Evolutionary conservation across 176 grass and related monocot genomes (phyloP).

Genomic region (Carex kokanica): DNA sequence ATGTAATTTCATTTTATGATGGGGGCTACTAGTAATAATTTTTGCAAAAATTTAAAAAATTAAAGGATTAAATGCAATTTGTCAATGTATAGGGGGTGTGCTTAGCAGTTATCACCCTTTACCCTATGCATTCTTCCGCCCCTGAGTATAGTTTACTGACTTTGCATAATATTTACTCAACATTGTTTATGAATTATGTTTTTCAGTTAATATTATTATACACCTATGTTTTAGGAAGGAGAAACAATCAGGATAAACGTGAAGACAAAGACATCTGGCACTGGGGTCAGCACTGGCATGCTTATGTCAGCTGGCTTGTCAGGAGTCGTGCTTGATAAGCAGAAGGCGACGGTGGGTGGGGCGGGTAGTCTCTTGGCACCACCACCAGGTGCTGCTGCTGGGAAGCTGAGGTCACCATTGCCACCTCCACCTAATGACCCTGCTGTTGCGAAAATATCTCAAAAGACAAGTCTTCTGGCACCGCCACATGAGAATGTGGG

Average conservation of each 20-base stretch:
- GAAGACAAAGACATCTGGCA: conserved; percentile 67
- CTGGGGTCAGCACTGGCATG: conserved; percentile 53
- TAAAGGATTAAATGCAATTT: too few species aligned
- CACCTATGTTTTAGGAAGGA: conserved; percentile 63
- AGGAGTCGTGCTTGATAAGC: conserved; percentile 47
- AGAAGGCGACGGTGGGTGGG: conserved; percentile 28
- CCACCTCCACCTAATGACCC: conserved; percentile 93
- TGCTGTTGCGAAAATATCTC: conserved; percentile 65
- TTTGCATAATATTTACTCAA: background rate
- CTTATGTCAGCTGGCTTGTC: conserved; percentile 67
- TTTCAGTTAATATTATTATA: conserved; percentile 24
- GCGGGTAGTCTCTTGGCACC: conserved; percentile 56
- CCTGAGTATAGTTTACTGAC: background rate
- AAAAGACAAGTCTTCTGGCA: conserved; percentile 22
- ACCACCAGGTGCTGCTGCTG: conserved; percentile 55
- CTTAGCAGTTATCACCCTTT: too few species aligned
- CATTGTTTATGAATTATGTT: background rate
- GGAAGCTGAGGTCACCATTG: conserved; percentile 80
- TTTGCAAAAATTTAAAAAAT: too few species aligned
- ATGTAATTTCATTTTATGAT: too few species aligned
- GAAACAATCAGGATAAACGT: conserved; percentile 99
- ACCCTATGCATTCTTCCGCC: too few species aligned
- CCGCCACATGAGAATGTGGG: conserved; percentile 38
- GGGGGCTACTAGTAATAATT: too few species aligned
- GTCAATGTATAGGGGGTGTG: too few species aligned